These are phyloP conservation scores for Oryza australiensis DNA, from an alignment of 176 grass and related monocot species.

Conservation along the genomic window DNA sequence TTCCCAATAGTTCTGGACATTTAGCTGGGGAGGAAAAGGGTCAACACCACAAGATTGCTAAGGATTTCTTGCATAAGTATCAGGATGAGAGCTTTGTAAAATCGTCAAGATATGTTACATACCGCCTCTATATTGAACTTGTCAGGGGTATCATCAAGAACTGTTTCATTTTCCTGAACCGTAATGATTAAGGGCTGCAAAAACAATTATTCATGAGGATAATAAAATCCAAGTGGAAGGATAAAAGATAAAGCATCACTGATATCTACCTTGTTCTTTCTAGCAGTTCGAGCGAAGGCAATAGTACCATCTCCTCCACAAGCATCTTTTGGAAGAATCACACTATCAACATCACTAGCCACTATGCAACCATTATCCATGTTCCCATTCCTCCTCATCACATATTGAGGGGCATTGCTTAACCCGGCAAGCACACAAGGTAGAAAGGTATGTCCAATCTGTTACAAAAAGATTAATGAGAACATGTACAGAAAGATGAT, in stretches of 20 bases:
- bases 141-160: conserved; percentile 87
- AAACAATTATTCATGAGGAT: neutral
- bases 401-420: conserved; percentile 87
- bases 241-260: neutral
- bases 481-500: neutral
- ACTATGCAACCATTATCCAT: conserved; percentile 50
- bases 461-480: conserved; percentile 23
- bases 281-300: conserved; percentile 66
- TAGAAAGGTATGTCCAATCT: conserved; percentile 96
- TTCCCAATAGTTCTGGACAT: conserved; percentile 93
- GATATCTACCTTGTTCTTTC: conserved; percentile 60
- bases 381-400: conserved; percentile 37
- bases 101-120: conserved; percentile 18
- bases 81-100: conserved; percentile 24
- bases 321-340: conserved; percentile 77
- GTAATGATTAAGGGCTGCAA: conserved; percentile 90
- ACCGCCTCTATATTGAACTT: conserved; percentile 69
- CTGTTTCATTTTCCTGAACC: conserved; percentile 89
- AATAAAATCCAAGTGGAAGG: neutral
- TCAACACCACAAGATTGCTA: neutral
- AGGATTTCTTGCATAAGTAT: neutral
- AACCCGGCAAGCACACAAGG: conserved; percentile 86
- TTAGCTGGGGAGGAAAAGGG: conserved; percentile 51
- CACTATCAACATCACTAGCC: conserved; percentile 76
- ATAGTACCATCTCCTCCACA: conserved; percentile 81